Conservation (phyloP, 352 stramenopile genomes). For the Phytophthora capsici region DNA sequence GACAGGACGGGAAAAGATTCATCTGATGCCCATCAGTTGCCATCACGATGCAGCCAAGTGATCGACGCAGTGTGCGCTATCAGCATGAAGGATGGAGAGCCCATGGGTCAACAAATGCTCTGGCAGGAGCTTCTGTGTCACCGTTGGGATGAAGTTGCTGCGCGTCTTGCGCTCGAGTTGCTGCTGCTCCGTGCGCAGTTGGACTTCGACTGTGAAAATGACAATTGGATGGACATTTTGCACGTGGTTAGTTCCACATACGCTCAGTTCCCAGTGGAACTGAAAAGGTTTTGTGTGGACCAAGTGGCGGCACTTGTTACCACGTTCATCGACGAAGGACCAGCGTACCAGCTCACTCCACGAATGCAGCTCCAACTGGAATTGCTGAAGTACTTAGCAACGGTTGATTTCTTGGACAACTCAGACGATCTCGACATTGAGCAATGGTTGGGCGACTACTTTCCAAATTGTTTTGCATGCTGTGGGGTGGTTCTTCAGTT, state of each 20-base stretch:
- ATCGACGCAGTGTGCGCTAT: slow-evolving; percentile 4
- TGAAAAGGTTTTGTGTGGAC: slow-evolving; percentile 13
- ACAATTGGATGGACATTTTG: not conserved
- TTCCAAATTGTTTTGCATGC: slow-evolving; percentile 22
- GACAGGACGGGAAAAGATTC: not conserved
- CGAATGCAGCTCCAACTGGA: slow-evolving; percentile 13
- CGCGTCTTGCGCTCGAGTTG: slow-evolving; percentile 18
- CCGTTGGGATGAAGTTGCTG: slow-evolving; percentile 10
- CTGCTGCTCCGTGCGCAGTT: slow-evolving; percentile 5
- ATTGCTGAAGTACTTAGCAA: slow-evolving; percentile 12
- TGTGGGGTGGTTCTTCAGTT: slow-evolving; percentile 19
- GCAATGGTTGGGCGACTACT: slow-evolving; percentile 15
- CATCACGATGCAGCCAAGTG: not conserved
- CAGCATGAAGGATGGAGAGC: not conserved
- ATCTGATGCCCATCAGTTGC: not conserved
- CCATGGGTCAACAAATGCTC: not conserved
- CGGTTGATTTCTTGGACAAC: slow-evolving; percentile 7
- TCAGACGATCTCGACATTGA: slow-evolving; percentile 4
- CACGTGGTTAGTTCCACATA: slow-evolving; percentile 2
- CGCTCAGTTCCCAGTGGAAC: not conserved
- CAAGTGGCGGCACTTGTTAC: slow-evolving; percentile 18
- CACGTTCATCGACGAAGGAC: slow-evolving; percentile 16
- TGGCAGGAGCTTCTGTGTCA: slow-evolving; percentile 14
- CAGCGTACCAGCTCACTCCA: slow-evolving; percentile 7
- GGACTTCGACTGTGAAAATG: not conserved